Evolutionary conservation across 2,329 filamentous ascomycete species (phyloP).

Genomic region (Pochonia chlamydosporia): DNA sequence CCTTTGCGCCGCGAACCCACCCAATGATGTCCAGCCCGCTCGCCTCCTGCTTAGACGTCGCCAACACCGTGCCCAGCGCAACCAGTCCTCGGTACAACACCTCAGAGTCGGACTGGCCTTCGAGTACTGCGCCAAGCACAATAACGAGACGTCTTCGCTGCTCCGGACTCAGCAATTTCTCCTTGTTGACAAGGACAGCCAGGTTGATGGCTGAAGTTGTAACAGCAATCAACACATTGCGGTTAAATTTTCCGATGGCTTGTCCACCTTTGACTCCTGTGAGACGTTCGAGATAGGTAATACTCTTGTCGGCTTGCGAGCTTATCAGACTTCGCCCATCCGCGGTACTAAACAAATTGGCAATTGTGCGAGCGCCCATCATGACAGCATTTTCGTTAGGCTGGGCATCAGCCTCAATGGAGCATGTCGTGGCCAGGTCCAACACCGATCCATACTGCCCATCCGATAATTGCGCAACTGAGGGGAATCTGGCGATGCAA

Average conservation of each 20-base stretch:
- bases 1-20: conserved; percentile 38
- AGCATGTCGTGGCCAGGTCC: conserved; percentile 39
- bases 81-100: conserved; percentile 78
- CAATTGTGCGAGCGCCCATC: conserved; percentile 75
- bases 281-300: conserved; percentile 58
- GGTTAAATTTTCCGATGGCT: conserved; percentile 53
- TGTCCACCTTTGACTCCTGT: conserved; percentile 43
- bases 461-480: conserved; percentile 56
- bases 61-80: conserved; percentile 70
- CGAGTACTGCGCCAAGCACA: conserved; percentile 57
- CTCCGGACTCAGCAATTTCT: conserved; percentile 31
- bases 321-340: conserved; percentile 63
- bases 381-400: conserved; percentile 76
- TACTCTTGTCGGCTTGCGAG: conserved; percentile 51
- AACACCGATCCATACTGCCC: conserved; percentile 54
- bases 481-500: conserved; percentile 66
- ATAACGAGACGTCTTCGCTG: conserved; percentile 44
- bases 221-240: conserved; percentile 76
- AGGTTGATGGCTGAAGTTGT: conserved; percentile 83
- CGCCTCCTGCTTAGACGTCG: conserved; percentile 39
- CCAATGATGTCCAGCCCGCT: conserved; percentile 34
- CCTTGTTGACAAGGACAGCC: conserved; percentile 59
- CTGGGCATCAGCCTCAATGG: conserved; percentile 42
- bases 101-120: conserved; percentile 68
- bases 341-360: conserved; percentile 75